phyloP scores from a whole-genome alignment of 2,329 filamentous ascomycete species.

The Pestalotiopsis fici region DNA sequence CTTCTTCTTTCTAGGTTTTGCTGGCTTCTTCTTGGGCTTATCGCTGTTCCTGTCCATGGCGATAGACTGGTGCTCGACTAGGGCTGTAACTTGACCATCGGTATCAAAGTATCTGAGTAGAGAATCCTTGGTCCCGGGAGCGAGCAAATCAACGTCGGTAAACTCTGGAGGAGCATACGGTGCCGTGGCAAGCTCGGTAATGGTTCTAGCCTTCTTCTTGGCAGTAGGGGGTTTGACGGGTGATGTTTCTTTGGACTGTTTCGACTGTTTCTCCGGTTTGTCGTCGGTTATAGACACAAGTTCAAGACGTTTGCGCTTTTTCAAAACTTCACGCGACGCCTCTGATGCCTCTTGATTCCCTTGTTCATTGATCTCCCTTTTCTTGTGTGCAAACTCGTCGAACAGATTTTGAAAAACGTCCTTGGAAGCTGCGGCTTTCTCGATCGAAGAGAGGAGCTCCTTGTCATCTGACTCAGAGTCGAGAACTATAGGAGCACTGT shows the following conservation, averaged over 20 bases:
- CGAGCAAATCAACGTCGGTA: conserved; percentile 28
- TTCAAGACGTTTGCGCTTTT: conserved; percentile 60
- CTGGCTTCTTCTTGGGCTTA: conserved; percentile 27
- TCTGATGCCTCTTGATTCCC: background rate
- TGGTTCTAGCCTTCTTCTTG: conserved; percentile 73
- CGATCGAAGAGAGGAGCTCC: conserved; percentile 30
- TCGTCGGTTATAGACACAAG: conserved; percentile 38
- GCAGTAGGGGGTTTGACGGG: conserved; percentile 51
- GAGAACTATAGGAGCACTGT: conserved; percentile 26
- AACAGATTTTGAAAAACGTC: conserved; percentile 45
- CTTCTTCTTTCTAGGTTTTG: conserved; percentile 41
- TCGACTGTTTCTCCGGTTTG: conserved; percentile 20
- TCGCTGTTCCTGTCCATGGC: conserved; percentile 27
- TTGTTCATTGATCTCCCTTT: conserved; percentile 6
- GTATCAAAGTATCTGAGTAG: conserved; percentile 47
- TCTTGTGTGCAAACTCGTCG: conserved; percentile 40
- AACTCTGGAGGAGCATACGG: conserved; percentile 55
- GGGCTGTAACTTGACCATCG: conserved; percentile 32
- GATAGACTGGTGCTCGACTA: conserved; percentile 33
- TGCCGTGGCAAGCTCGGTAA: conserved; percentile 77
- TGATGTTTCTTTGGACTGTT: conserved; percentile 25
- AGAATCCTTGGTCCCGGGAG: conserved; percentile 31
- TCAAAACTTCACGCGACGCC: conserved; percentile 33
- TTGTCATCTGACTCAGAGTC: conserved; percentile 30
- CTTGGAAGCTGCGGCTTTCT: conserved; percentile 15